Conservation (phyloP, 345 rosid species). For the Atalantia buxifolia region DNA sequence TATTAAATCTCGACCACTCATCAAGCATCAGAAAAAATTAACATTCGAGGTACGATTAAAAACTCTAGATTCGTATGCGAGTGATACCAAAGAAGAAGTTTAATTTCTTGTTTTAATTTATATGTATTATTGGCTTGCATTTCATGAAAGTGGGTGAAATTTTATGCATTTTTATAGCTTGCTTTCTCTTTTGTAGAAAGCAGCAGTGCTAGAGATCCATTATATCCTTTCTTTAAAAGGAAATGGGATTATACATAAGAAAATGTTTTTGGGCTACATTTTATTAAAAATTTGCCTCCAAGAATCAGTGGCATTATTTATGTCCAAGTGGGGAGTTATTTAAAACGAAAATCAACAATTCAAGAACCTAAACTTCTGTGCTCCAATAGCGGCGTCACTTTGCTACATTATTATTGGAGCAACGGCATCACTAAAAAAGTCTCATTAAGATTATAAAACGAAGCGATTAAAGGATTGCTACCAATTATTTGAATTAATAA, state of each 20-base stretch:
- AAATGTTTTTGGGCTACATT: background rate
- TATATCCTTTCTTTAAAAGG: background rate
- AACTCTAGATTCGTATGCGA: background rate
- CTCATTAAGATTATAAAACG: background rate
- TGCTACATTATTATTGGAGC: background rate
- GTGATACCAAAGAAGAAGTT: background rate
- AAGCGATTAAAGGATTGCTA: background rate
- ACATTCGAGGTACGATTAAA: background rate
- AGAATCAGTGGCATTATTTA: background rate
- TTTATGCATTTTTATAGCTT: background rate
- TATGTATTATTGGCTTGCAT: background rate
- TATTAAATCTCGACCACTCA: background rate
- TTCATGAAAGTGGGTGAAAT: conserved; percentile 9
- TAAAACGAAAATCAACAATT: conserved; percentile 1
- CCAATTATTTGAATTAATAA: background rate
- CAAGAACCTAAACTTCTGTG: background rate
- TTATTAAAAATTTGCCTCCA: background rate
- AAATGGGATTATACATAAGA: background rate
- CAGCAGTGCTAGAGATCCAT: background rate
- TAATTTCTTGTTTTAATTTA: background rate
- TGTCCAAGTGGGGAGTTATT: background rate
- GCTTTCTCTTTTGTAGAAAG: background rate
- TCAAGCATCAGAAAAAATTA: background rate
- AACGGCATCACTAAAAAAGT: background rate
- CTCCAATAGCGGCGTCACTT: background rate